Conservation (phyloP, 1,139 yeast species). For the Kazachstania sp. region DNA sequence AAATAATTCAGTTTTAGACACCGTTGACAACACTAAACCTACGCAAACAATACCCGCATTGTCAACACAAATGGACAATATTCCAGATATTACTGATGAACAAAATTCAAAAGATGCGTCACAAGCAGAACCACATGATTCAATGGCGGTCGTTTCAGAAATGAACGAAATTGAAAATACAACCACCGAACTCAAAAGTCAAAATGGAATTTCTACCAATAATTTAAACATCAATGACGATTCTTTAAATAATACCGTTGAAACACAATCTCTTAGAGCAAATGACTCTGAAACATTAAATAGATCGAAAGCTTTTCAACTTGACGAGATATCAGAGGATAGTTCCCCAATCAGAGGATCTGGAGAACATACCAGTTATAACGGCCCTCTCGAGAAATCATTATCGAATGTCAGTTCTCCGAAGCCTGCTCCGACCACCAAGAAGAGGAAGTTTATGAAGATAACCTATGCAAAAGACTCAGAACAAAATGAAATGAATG, state of each 20-base stretch:
- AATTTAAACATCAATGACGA: neutral
- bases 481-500: neutral
- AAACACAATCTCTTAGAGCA: neutral
- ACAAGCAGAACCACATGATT: no score
- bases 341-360: constrained; percentile 16
- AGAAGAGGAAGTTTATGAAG: constrained; percentile 4
- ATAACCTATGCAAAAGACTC: constrained; percentile 7
- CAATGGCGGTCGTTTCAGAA: no score
- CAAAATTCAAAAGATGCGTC: no score
- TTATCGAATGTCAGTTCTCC: constrained; percentile 8
- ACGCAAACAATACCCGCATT: neutral
- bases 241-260: neutral
- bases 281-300: neutral
- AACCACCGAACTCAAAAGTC: neutral
- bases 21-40: neutral
- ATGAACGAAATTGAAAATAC: neutral
- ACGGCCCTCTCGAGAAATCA: neutral
- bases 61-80: no score
- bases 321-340: constrained; percentile 17
- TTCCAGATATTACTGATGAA: no score
- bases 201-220: neutral
- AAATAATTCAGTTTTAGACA: neutral
- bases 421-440: neutral
- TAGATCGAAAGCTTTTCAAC: constrained; percentile 6
- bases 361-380: neutral